Evolutionary conservation across 1,139 yeast genomes (phyloP).

Genomic region (Taphrina deformans): DNA sequence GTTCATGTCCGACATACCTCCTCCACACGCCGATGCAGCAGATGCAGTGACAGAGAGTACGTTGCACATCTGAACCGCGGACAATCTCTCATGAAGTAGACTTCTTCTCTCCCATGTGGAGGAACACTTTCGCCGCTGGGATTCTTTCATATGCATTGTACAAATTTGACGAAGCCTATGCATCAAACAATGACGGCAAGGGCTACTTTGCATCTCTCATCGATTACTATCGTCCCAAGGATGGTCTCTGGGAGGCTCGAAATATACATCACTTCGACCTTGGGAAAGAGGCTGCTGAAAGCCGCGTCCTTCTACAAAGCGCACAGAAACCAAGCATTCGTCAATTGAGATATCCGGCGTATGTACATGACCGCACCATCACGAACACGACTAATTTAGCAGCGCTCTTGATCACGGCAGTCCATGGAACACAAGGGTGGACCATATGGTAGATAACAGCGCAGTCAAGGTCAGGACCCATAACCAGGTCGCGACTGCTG

Average conservation of each 20-base stretch:
- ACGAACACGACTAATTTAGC: background rate
- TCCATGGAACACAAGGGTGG: slow-evolving; percentile 31
- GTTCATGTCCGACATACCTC: slow-evolving; percentile 21
- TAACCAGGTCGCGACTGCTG: slow-evolving; percentile 26
- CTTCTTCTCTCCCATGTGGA: slow-evolving; percentile 31
- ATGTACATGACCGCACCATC: background rate
- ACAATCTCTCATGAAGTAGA: background rate
- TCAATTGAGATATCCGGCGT: slow-evolving; percentile 32
- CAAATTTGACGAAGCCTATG: slow-evolving; percentile 28
- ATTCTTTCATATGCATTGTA: slow-evolving; percentile 16
- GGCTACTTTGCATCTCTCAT: slow-evolving; percentile 20
- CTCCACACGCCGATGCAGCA: slow-evolving; percentile 13
- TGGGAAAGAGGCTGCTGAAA: slow-evolving; percentile 23
- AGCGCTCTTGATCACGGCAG: slow-evolving; percentile 29
- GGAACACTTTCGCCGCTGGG: slow-evolving; percentile 11
- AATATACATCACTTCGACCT: slow-evolving; percentile 27
- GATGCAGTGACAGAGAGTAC: slow-evolving; percentile 23
- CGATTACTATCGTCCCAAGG: slow-evolving; percentile 22
- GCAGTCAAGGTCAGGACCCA: slow-evolving; percentile 16
- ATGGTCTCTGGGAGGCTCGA: slow-evolving; percentile 29
- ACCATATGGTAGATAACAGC: slow-evolving; percentile 30
- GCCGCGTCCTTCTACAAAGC: slow-evolving; percentile 13
- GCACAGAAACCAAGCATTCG: slow-evolving; percentile 19
- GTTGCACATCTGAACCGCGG: background rate
- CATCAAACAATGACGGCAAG: slow-evolving; percentile 12